Base-by-base conservation (phyloP, 768 basidiomycete genomes). In the Brasilioporus rufonigricans region DNA sequence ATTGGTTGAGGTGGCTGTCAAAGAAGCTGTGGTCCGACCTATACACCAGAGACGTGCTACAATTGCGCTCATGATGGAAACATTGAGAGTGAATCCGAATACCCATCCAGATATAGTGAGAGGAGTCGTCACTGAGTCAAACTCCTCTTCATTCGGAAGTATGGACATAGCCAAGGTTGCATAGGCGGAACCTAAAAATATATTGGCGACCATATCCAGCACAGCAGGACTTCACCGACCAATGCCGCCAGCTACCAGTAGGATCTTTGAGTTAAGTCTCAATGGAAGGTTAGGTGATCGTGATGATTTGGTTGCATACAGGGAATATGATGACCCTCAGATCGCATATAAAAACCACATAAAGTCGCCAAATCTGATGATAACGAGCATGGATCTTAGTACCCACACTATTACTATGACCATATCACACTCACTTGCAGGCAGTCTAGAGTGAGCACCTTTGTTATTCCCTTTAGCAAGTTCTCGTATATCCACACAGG, bases 351-450 rank as follows among this genome's bases (percentile, higher is more conserved):
- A 40, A 54, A 44, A 57, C 35, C n/a, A 39, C 52, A n/a, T 49
- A 44, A n/a, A 57, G 43, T 26, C 52, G 26, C 47, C 47, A 55
- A 23, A 39, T 44, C 52, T 57, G 7, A 46, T 1, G 29, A 27
- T 21, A 31, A 21, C 9, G 18, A 21, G 13, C 16, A 9, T 3
- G 13, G 4, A n/a, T 14, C 14, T 47, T 32, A 35, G 33, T 9
- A 16, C 4, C 11, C 14, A 21, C 12, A 9, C 14, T 3, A n/a
- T 27, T 9, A 29, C 4, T 12, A 4, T 5, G 13, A 24, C 29
- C 5, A 21, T 21, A 5, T 48, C 5, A 13, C 32, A 32, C 47
- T 48, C 12, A 55, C 52, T 1, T 54, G 18, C 3, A 57, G 19
- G 2, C 14, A 14, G 14, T 49, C 1, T 18, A n/a, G 21, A 6